phyloP scores from a whole-genome alignment of 305 asterid genomes.

The Stenogyne calaminthoides region DNA sequence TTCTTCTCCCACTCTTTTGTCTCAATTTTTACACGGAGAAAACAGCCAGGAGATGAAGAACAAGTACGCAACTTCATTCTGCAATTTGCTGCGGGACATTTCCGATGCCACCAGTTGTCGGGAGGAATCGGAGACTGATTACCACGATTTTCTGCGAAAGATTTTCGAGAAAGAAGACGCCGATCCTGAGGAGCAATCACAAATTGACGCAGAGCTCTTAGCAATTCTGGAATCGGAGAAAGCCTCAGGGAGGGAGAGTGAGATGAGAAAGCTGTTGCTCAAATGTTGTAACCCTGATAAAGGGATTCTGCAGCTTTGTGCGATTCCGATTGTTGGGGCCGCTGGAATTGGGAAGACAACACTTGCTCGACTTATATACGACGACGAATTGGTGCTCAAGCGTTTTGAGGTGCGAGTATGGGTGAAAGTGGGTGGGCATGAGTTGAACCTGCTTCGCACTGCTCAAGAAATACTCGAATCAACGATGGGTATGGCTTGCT shows the following conservation, averaged over 20 bases:
- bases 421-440: not conserved
- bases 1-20: no score
- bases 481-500: not conserved
- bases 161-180: no score
- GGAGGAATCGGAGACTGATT: no score
- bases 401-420: constrained; percentile 12
- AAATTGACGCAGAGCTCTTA: no score
- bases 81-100: not conserved
- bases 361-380: constrained; percentile 15
- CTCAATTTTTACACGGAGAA: not conserved
- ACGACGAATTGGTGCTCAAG: not conserved
- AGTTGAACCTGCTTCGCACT: not conserved
- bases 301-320: not conserved
- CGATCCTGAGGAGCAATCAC: no score
- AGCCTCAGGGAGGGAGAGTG: not conserved
- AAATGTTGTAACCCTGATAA: not conserved
- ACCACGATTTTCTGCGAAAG: no score
- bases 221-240: not conserved
- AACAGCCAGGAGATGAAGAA: not conserved
- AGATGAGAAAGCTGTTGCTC: not conserved
- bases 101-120: not conserved
- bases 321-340: not conserved
- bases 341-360: constrained; percentile 16
- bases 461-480: constrained; percentile 22
- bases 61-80: not conserved